These are phyloP conservation scores for Porpolomopsis calyptriformis DNA, from an alignment of 768 basidiomycete genomes.

Conservation along the genomic window DNA sequence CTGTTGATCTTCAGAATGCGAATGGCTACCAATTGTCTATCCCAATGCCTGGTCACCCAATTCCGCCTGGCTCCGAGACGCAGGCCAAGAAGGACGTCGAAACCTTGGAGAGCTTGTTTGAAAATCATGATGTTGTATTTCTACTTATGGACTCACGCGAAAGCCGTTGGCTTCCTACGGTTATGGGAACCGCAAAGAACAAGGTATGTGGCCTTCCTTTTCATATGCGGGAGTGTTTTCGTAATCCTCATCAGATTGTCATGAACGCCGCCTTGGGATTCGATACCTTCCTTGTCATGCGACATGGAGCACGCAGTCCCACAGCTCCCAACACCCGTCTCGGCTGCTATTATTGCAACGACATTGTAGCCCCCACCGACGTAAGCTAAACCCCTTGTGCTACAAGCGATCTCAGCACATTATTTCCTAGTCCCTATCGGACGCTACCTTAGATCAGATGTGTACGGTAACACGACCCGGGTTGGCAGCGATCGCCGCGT, in stretches of 20 bases:
- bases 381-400: conserved; percentile 33
- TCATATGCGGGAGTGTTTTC: neutral
- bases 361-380: conserved; percentile 92
- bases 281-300: conserved; percentile 94
- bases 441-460: conserved; percentile 96
- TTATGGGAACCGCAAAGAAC: conserved; percentile 71
- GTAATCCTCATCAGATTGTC: conserved; percentile 48
- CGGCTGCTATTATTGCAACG: conserved; percentile 98
- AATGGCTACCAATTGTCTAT: conserved; percentile 69
- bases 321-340: conserved; percentile 31
- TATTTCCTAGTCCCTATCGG: conserved; percentile 42
- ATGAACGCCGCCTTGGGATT: conserved; percentile 93
- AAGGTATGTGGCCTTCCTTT: conserved; percentile 42
- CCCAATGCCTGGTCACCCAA: conserved; percentile 97
- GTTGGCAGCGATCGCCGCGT: conserved; percentile 82
- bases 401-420: conserved; percentile 15
- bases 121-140: conserved; percentile 83
- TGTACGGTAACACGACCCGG: conserved; percentile 97
- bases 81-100: conserved; percentile 59
- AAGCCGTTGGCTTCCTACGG: conserved; percentile 91
- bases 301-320: conserved; percentile 65
- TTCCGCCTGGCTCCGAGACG: conserved; percentile 47
- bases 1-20: conserved; percentile 48
- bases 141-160: conserved; percentile 98
- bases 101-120: conserved; percentile 66